Evolutionary conservation across 208 protist genomes (phyloP), one percentile per base, ranked within the genome.

Genomic region (Leptomonas pyrrhocoris): DNA sequence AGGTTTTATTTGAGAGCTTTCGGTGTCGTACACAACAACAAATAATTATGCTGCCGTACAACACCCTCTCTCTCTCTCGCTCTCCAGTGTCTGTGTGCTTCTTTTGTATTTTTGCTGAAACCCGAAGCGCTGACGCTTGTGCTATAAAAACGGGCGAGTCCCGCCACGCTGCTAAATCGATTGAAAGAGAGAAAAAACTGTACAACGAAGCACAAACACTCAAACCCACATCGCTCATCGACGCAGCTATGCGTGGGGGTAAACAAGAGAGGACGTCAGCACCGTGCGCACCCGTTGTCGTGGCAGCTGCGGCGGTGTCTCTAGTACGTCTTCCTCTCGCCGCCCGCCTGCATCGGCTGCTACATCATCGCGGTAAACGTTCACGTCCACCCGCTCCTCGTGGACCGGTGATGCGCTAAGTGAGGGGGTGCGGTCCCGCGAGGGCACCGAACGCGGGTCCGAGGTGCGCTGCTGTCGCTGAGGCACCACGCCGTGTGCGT

Each of bases 201-300:
- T n/a, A n/a, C n/a, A n/a, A n/a, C n/a, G n/a, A n/a, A n/a, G n/a
- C n/a, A n/a, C n/a, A n/a, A 38, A 38, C 7, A 38, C 7, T 38
- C 34, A 9, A 3, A 9, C 34, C 3, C 7, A 9, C 9, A 9
- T 28, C 4, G 3, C 18, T n/a, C 18, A 13, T 23, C n/a, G n/a
- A 19, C 23, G 23, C 56, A 43, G 13, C 18, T 43, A 16, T 15
- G 2, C 21, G 38, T 43, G 45, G 11, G 55, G 67, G 57, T 65
- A 64, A 18, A 65, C 57, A n/a, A 67, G 68, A 19, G 49, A 48
- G 21, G 40, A 66, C 19, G 38, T 61, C 40, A 67, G 34, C 57
- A 34, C 23, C 0, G 67, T 59, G n/a, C 49, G 67, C 57, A 58
- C 57, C 11, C 57, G 67, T 43, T 58, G 67, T n/a, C 67, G 57